Base-by-base conservation (phyloP, 225 moss, liverwort and hornwort genomes). In the Thuidium tamariscinum region DNA sequence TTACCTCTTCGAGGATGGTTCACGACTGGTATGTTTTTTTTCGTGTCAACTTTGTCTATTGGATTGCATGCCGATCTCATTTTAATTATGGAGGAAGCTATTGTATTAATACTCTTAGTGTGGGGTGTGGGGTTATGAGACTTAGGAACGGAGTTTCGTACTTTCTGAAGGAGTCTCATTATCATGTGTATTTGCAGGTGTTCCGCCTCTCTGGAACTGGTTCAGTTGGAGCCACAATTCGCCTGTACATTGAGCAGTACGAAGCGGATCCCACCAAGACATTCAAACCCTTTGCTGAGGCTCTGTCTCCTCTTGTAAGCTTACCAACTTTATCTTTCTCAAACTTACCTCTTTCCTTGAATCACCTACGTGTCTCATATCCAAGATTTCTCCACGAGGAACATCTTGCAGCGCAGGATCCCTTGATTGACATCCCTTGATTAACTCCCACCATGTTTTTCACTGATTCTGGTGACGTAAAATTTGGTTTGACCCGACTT, bases 181-280 rank as follows among this genome's bases (percentile, higher is more conserved):
- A 6, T 54, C 9, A 18, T 86, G 56, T 26, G 23, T 62, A 44
- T 56, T 20, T 90, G 82, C 87, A 97, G 97, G 92, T 98, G 21
- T 98, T 97, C 88, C 98, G 98, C 49, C 92, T 98, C 80, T 98
- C 98, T 62, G 98, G 98, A 82, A 98, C 98, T 87, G 98, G 98
- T 74, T 98, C 96, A 46, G 98, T 94, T 55, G 98, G 98, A 88
- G 98, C 98, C 34, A 98, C 98, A 12, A 94, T 98, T 82, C 96
- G 98, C 64, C 65, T 98, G 27, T 98, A 98, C 90, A 96, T 98
- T 81, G 98, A 98, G 93, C 98, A 98, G 85, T 98, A 95, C 54
- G 96, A 95, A 82, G 83, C 93, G 26, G 95, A 96, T 89, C 79
- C 94, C n/a, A 82, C 94, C 66, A 95, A 98, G 92, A 97, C 91